Evolutionary conservation across 2,329 filamentous ascomycete genomes (phyloP).

Genomic region (Lachnellula hyalina): DNA sequence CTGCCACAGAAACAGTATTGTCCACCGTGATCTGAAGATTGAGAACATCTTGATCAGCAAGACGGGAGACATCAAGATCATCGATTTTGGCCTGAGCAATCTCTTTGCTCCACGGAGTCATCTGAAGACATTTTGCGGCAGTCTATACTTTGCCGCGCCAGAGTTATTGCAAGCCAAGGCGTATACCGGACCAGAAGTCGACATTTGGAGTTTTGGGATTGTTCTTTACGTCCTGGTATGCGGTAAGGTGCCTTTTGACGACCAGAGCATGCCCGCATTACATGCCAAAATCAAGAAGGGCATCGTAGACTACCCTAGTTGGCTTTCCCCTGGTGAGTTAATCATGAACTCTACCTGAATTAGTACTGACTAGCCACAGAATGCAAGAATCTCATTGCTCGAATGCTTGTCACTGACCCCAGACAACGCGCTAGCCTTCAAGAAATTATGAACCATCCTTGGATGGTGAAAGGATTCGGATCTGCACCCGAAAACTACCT

Average conservation of each 20-base stretch:
- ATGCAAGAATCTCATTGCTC: constrained; percentile 85
- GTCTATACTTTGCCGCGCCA: constrained; percentile 94
- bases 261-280: constrained; percentile 97
- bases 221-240: constrained; percentile 96
- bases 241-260: constrained; percentile 96
- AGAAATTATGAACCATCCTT: constrained; percentile 92
- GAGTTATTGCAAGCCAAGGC: constrained; percentile 89
- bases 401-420: constrained; percentile 95
- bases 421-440: constrained; percentile 77
- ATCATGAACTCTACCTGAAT: neutral
- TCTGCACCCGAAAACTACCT: constrained; percentile 85
- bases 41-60: constrained; percentile 99
- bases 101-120: constrained; percentile 81
- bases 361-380: constrained; percentile 48
- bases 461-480: constrained; percentile 90
- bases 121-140: constrained; percentile 95
- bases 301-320: constrained; percentile 88
- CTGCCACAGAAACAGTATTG: constrained; percentile 96
- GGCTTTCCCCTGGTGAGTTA: constrained; percentile 76
- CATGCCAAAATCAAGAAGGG: constrained; percentile 99
- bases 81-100: constrained; percentile 96
- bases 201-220: constrained; percentile 98
- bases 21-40: constrained; percentile 95
- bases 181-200: constrained; percentile 94
- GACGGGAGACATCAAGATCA: constrained; percentile 98